These are phyloP conservation scores for Bruguiera gymnorhiza DNA, from an alignment of 345 rosid species.

Conservation along the genomic window DNA sequence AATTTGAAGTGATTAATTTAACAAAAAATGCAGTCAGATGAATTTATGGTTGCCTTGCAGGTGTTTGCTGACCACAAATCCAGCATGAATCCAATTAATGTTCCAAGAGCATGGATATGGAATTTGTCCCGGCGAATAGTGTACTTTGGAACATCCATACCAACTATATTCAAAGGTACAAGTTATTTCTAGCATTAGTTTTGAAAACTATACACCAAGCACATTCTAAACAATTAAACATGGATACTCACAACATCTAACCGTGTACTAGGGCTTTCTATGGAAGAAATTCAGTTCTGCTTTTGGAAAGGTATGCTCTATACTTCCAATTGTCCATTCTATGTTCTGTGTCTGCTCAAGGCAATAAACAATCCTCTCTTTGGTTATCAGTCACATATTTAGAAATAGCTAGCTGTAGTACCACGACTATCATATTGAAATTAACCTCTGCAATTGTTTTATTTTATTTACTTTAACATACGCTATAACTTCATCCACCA, in stretches of 20 bases:
- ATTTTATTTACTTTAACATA: too few species aligned
- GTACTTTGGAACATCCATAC: conserved; percentile 87
- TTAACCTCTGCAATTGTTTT: too few species aligned
- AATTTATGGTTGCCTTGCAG: conserved; percentile 28
- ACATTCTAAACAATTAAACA: background rate
- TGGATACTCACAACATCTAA: conserved; percentile 7
- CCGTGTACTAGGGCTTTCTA: conserved; percentile 57
- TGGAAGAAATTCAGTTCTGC: conserved; percentile 80
- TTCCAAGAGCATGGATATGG: conserved; percentile 85
- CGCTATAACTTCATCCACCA: too few species aligned
- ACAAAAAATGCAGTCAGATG: background rate
- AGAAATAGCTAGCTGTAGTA: too few species aligned
- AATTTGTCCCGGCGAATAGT: conserved; percentile 68
- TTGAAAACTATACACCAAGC: background rate
- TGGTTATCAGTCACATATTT: background rate
- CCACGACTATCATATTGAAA: too few species aligned
- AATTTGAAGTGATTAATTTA: background rate
- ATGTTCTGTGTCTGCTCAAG: background rate
- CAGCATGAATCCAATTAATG: conserved; percentile 66
- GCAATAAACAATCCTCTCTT: background rate
- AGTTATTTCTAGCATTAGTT: background rate
- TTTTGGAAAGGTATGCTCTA: conserved; percentile 82
- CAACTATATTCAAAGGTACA: conserved; percentile 87
- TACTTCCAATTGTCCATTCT: background rate
- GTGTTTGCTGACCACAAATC: conserved; percentile 94